Conservation (phyloP, 75 land plant genomes). For the Azolla pinnata region DNA sequence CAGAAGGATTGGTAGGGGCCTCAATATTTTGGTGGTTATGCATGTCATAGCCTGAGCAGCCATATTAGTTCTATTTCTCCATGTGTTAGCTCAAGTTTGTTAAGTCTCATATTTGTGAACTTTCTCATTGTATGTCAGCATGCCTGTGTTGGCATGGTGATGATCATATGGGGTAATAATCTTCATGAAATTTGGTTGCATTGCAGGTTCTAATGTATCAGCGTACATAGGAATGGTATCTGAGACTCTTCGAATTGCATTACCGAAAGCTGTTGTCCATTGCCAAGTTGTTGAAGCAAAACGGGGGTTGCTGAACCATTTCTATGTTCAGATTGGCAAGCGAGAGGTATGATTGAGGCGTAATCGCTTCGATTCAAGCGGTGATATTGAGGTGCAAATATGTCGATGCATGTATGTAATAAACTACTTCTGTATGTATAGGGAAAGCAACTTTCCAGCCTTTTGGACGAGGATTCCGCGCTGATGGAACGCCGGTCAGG, state of each 20-base stretch:
- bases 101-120: neutral
- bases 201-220: constrained; percentile 61
- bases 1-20: constrained; percentile 52
- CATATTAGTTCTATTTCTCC: too few relatives aligned
- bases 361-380: neutral
- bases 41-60: too few relatives aligned
- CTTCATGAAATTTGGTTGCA: neutral
- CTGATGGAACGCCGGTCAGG: constrained; percentile 61
- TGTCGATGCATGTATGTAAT: neutral
- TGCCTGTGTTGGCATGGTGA: neutral
- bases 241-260: constrained; percentile 43
- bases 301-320: constrained; percentile 49
- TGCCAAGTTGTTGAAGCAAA: constrained; percentile 81
- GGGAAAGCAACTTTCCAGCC: constrained; percentile 43
- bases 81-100: too few relatives aligned
- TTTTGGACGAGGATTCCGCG: constrained; percentile 71
- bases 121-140: neutral
- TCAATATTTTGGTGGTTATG: too few relatives aligned
- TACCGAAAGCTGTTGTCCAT: constrained; percentile 74
- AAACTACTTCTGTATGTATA: constrained; percentile 13
- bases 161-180: neutral
- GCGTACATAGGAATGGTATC: constrained; percentile 53
- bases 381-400: neutral
- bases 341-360: constrained; percentile 40
- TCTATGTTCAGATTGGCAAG: constrained; percentile 57